A percentile compares a stretch with the other conserved stretches of the same genome.
Evolutionary conservation across 257 asterid species (phyloP).

Genomic region (Penstemon barbatus): DNA sequence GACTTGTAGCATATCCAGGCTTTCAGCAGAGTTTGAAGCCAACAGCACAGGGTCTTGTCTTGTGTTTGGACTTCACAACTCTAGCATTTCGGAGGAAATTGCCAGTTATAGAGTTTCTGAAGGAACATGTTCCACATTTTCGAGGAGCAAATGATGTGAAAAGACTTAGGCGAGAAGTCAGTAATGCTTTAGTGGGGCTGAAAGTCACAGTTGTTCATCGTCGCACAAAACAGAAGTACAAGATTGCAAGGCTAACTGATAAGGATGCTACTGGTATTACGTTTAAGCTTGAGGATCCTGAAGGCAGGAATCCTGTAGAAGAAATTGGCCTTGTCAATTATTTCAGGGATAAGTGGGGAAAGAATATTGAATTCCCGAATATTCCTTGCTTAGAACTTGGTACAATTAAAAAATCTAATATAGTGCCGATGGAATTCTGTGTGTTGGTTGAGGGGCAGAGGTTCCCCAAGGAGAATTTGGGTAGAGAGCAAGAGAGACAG

Average conservation of each 20-base stretch:
- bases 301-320: constrained; percentile 34
- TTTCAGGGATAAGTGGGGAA: constrained; percentile 52
- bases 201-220: constrained; percentile 68
- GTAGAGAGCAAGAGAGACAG: constrained; percentile 27
- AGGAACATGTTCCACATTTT: constrained; percentile 29
- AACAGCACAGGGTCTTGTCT: constrained; percentile 52
- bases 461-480: constrained; percentile 54
- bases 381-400: constrained; percentile 69
- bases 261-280: constrained; percentile 27
- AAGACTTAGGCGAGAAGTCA: neutral
- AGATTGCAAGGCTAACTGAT: constrained; percentile 34
- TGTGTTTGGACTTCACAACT: constrained; percentile 62
- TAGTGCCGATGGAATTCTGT: constrained; percentile 68
- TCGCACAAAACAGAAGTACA: constrained; percentile 48
- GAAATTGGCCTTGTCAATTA: constrained; percentile 36
- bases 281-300: constrained; percentile 40
- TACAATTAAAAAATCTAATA: constrained; percentile 28
- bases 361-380: constrained; percentile 33
- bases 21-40: constrained; percentile 62
- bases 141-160: constrained; percentile 30
- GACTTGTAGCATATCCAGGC: constrained; percentile 60
- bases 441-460: constrained; percentile 68
- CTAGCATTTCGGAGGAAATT: constrained; percentile 50
- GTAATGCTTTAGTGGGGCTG: constrained; percentile 49
- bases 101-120: constrained; percentile 52